phyloP scores from a whole-genome alignment of 768 basidiomycete genomes.

The Agrocybe pediades region DNA sequence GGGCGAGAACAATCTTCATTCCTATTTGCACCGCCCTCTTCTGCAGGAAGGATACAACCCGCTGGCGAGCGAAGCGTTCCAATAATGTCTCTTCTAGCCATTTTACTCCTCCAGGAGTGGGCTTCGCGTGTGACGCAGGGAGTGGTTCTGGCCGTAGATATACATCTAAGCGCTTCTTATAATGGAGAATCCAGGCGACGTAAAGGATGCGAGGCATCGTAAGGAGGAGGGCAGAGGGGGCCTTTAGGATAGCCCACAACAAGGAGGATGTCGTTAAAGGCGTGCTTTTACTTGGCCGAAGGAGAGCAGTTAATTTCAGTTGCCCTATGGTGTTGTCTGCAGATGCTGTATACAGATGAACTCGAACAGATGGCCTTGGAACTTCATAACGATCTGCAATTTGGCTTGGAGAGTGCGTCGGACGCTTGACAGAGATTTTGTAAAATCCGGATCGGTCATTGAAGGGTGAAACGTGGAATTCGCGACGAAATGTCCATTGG shows the following conservation, averaged over 20 bases:
- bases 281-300: constrained; percentile 34
- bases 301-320: constrained; percentile 56
- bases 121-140: constrained; percentile 26
- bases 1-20: constrained; percentile 37
- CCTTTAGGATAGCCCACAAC: constrained; percentile 37
- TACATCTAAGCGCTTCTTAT: constrained; percentile 55
- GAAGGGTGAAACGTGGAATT: constrained; percentile 79
- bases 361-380: constrained; percentile 40
- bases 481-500: constrained; percentile 66
- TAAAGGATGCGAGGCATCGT: constrained; percentile 63
- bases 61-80: constrained; percentile 33
- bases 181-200: constrained; percentile 63
- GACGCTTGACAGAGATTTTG: constrained; percentile 52
- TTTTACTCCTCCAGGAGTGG: constrained; percentile 32
- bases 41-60: constrained; percentile 35
- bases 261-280: constrained; percentile 43
- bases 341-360: constrained; percentile 37
- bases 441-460: constrained; percentile 72
- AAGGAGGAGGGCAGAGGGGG: constrained; percentile 56
- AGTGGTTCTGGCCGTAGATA: constrained; percentile 61
- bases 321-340: constrained; percentile 25
- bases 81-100: constrained; percentile 33
- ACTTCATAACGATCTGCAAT: constrained; percentile 1
- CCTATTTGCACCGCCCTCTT: constrained; percentile 33
- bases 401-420: constrained; percentile 37